Evolutionary conservation across 805 yeast genomes (phyloP), one percentile per base, ranked within the genome.

Genomic region (Schwanniomyces pseudopolymorphus): DNA sequence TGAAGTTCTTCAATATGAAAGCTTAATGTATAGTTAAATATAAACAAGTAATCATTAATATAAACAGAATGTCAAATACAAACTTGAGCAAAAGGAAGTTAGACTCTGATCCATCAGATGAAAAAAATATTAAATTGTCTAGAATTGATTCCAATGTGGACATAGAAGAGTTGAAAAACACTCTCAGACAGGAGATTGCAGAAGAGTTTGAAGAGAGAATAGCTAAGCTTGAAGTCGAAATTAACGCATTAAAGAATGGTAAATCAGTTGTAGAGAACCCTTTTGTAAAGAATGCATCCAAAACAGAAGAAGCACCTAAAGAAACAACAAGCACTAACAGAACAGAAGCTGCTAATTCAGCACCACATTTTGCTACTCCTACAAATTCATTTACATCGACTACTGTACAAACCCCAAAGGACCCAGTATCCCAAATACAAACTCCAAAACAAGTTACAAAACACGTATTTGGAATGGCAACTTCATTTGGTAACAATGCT

Each of bases 381-480:
- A 33, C 41, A 19, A 52, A 42, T 20, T 55, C 61, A 11, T 43
- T 56, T 31, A 35, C 42, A 9, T 26, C 47, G 5, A 35, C 31
- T 14, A 37, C 39, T 26, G 48, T 45, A 13, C 35, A 39, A 33
- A 45, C 54, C 24, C 54, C 52, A 14, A 50, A 45, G 42, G 52
- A 40, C 36, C 45, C 48, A 20, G 16, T 13, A 13, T 20, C 39
- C 14, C 39, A 19, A 20, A 19, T 11, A 17, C 45, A 33, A 26
- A 47, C 52, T 36, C 47, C 51, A 19, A 36, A 46, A 21, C 33
- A 42, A 14, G 11, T 45, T 11, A 43, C 46, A 17, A 52, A 36
- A 43, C 48, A 21, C 11, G 69, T 65, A 3, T 71, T 71, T 56
- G 80, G 77, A 3, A 59, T 80, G 2, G 59, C 74, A 10, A 64